Base-by-base conservation (phyloP, 2,329 filamentous ascomycete species). In the Neospermospora avenae region DNA sequence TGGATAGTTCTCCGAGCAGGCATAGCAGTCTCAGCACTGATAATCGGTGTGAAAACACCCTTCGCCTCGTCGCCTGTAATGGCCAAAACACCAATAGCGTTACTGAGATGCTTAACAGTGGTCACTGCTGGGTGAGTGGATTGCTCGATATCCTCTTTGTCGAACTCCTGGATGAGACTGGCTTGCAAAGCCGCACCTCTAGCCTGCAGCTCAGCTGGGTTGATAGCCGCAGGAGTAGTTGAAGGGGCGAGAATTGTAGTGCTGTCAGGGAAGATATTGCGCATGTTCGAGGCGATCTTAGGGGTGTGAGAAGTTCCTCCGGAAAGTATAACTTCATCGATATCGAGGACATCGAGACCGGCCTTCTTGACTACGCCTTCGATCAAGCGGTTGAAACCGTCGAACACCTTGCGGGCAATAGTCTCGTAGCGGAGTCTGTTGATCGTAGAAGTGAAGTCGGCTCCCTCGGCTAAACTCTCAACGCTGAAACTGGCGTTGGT, bases 171-270 rank as follows among this genome's bases (percentile, higher is more conserved):
- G 75, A 99, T 91, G 65, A 99, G 81, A 62, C 88, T 96, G 39
- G 95, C 95, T 78, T 99, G 95, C 70, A 99, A 91, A 34, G 95
- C 93, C 63, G 95, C 95, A 72, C 95, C 95, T 65, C 95, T 87
- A 64, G 90, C 89, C 70, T 88, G 81, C 58, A 97, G 83, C 79
- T 98, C 93, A 3, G 91, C 95, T 65, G 95, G 95, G 84, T 98
- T 98, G 78, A 98, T 86, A 64, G 93, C 89, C 25, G 81, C 81
- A 41, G 88, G 70, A 67, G 80, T 85, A 57, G 93, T 96, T 59
- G 92, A 87, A 46, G 93, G 95, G 1, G 95, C 90, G 65, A 93
- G 83, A 70, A 99, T 84, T 49, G 78, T 78, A 63, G 93, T 96
- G 59, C 81, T 84, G 72, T 88, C 84, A 58, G 91, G 87, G 86